Evolutionary conservation across 139 green algal genomes (phyloP).

Genomic region (Micromonas pusilla): DNA sequence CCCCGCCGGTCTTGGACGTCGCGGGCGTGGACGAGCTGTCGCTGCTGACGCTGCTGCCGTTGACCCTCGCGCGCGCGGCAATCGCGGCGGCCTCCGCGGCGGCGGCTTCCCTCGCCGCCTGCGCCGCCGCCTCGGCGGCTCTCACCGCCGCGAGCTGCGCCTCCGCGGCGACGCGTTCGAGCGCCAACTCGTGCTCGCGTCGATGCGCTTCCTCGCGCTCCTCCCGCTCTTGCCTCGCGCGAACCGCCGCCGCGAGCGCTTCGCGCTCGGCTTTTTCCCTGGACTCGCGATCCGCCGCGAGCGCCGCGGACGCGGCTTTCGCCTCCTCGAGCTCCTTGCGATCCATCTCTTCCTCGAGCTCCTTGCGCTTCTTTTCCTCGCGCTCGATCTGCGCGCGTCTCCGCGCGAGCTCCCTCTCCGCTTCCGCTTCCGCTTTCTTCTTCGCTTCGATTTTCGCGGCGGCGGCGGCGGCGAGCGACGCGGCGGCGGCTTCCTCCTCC

Average conservation of each 20-base stretch:
- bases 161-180: too few species aligned
- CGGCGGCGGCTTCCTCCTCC: neutral
- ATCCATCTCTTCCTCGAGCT: neutral
- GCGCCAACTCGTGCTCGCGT: neutral
- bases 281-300: too few species aligned
- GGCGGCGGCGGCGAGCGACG: neutral
- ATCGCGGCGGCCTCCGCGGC: neutral
- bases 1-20: too few species aligned
- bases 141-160: neutral
- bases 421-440: neutral
- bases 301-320: too few species aligned
- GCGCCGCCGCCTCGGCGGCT: neutral
- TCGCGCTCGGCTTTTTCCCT: too few species aligned
- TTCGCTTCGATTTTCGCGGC: neutral
- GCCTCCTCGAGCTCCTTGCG: too few species aligned
- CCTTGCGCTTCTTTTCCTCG: neutral
- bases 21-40: too few species aligned
- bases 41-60: too few species aligned
- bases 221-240: too few species aligned
- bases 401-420: neutral
- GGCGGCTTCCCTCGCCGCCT: too few species aligned
- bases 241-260: too few species aligned
- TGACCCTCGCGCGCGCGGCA: neutral
- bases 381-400: too few species aligned
- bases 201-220: neutral